These are phyloP conservation scores for Cystobasidium onofrii DNA, from an alignment of 768 basidiomycete genomes.

Conservation along the genomic window DNA sequence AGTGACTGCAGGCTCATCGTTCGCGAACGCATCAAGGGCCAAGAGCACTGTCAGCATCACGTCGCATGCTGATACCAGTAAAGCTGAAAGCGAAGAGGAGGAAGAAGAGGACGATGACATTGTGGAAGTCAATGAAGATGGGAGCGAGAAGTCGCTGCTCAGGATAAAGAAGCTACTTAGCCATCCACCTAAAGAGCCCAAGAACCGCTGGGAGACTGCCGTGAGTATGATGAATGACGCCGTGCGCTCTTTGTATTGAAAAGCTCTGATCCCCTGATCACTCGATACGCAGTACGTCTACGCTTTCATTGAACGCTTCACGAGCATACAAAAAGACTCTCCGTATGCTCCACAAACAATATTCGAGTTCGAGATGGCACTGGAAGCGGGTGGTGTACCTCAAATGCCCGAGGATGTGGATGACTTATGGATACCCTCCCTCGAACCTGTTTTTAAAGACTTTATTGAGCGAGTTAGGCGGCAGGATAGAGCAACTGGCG, in stretches of 20 bases:
- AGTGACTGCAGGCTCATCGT: neutral
- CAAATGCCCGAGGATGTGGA: neutral
- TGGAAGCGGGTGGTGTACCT: neutral
- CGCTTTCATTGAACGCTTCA: slow-evolving; percentile 28
- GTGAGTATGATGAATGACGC: too few species aligned
- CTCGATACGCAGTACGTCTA: slow-evolving; percentile 30
- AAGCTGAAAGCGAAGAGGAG: slow-evolving; percentile 15
- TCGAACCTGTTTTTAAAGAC: slow-evolving; percentile 26
- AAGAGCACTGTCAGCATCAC: neutral
- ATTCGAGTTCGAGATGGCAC: slow-evolving; percentile 19
- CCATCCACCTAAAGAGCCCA: slow-evolving; percentile 15
- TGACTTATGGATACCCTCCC: slow-evolving; percentile 12
- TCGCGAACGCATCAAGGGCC: neutral
- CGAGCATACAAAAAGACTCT: neutral
- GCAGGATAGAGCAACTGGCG: slow-evolving; percentile 3
- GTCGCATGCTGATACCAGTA: neutral
- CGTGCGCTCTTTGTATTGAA: too few species aligned
- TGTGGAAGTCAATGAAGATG: slow-evolving; percentile 25
- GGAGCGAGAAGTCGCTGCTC: neutral
- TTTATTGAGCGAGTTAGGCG: slow-evolving; percentile 1
- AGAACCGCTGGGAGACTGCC: slow-evolving; percentile 27
- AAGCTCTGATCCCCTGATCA: too few species aligned
- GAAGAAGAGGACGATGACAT: slow-evolving; percentile 18
- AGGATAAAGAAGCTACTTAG: slow-evolving; percentile 3
- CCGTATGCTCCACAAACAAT: slow-evolving; percentile 25